Evolutionary conservation across 2,329 filamentous ascomycete species (phyloP), one percentile per base, ranked within the genome.

Genomic region (Fusarium cicatricum): DNA sequence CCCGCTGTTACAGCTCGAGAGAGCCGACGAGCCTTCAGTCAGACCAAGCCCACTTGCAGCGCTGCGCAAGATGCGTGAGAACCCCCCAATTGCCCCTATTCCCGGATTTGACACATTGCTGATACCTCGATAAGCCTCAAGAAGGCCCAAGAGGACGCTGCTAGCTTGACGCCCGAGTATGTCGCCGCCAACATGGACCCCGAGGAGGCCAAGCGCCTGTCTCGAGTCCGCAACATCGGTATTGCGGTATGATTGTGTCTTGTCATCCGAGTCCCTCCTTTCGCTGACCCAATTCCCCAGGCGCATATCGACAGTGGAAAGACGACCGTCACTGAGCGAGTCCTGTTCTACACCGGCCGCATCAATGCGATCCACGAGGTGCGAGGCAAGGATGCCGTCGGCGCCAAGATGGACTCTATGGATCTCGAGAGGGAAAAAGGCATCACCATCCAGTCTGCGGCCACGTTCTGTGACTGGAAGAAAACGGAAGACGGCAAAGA

Each of bases 351-450:
- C 77, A 98, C 95, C 50, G 95, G 95, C 64, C 90, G 95, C 73
- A 97, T 97, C 78, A 96, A 96, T 74, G 85, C 91, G 28, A 98
- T 99, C 70, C 95, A 99, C 80, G 95, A 99, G 78, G 95, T 99
- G 37, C 87, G 95, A 71, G 92, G 92, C 55, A 93, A 94, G 72
- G 95, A 99, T 83, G 86, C 90, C 31, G 92, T 97, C 34, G 95
- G 95, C 64, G 95, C 95, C 58, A 99, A 99, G 82, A 99, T 99
- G 95, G 95, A 99, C 81, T 97, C 93, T 21, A 99, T 99, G 95
- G 95, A 99, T 69, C 82, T 99, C 66, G 95, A 99, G 79, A 85
- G 95, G 77, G 95, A 98, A 76, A 97, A 97, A 81, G 95, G 95
- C 70, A 99, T 99, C 75, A 99, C 95, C 53, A 99, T 99, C 71